A percentile compares a stretch with the other conserved stretches of the same genome.
Evolutionary conservation across 176 grass and related monocot genomes (phyloP).

Genomic region (Elymus sibiricus): DNA sequence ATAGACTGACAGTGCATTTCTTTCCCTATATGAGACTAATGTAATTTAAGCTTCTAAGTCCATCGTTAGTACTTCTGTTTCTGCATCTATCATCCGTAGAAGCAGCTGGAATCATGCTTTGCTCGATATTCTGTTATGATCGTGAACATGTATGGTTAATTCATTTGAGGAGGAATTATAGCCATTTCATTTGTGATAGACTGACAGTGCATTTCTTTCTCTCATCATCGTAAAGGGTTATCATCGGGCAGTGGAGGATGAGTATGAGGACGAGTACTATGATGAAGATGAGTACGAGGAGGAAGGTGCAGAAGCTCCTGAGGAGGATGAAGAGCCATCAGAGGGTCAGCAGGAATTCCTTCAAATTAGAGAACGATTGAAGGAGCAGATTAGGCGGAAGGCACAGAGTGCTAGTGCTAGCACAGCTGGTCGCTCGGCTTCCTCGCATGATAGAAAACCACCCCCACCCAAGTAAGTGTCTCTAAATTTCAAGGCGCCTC

Average conservation of each 20-base stretch:
- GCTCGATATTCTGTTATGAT: background rate
- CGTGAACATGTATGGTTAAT: background rate
- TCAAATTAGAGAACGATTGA: constrained; percentile 47
- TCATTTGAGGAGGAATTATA: background rate
- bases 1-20: background rate
- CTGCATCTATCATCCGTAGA: background rate
- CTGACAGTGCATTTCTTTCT: background rate
- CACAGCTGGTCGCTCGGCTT: constrained; percentile 23
- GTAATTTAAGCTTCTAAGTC: constrained; percentile 15
- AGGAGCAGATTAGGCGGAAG: constrained; percentile 47
- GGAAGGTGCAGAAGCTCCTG: constrained; percentile 20
- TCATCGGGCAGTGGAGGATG: constrained; percentile 35
- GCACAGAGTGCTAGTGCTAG: constrained; percentile 22
- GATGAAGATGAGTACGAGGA: constrained; percentile 50
- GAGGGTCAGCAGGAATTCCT: constrained; percentile 59
- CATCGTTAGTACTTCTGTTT: background rate
- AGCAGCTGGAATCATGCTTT: background rate
- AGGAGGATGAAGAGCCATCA: constrained; percentile 37
- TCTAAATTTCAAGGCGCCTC: background rate
- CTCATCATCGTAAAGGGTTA: constrained; percentile 23
- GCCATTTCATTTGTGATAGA: background rate
- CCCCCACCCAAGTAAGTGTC: constrained; percentile 36
- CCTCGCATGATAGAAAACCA: constrained; percentile 36
- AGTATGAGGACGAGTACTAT: constrained; percentile 48
- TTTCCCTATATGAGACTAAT: constrained; percentile 27